These are phyloP conservation scores for Mycogone perniciosa DNA, from an alignment of 2,329 filamentous ascomycete genomes.

Conservation along the genomic window DNA sequence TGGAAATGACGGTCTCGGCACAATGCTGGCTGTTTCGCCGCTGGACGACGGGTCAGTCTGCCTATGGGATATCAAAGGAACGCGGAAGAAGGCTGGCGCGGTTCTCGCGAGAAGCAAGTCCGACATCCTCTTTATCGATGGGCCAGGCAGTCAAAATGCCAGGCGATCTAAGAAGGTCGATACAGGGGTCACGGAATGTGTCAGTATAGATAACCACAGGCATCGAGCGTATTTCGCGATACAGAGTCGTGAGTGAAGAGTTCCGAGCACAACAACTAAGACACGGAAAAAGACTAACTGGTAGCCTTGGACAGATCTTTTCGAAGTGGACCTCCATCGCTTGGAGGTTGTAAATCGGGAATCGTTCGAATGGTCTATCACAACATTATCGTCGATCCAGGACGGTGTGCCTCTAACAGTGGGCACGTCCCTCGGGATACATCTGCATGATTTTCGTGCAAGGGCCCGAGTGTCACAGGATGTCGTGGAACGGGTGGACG, in stretches of 20 bases:
- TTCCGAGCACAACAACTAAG: neutral
- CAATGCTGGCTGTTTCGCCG: constrained; percentile 61
- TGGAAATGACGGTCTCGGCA: constrained; percentile 39
- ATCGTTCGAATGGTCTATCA: constrained; percentile 75
- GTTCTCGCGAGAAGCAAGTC: constrained; percentile 60
- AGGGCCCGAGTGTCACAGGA: constrained; percentile 27
- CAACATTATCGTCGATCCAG: constrained; percentile 66
- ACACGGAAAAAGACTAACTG: constrained; percentile 1
- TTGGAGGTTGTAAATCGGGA: constrained; percentile 63
- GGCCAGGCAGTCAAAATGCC: constrained; percentile 38
- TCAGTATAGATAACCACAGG: constrained; percentile 65
- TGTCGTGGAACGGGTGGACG: constrained; percentile 31
- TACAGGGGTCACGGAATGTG: constrained; percentile 69
- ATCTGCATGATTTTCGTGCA: constrained; percentile 71
- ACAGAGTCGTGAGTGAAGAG: constrained; percentile 51
- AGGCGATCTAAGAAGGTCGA: constrained; percentile 59
- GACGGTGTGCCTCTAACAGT: constrained; percentile 69
- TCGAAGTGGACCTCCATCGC: constrained; percentile 75
- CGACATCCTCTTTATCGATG: constrained; percentile 59
- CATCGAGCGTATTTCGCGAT: constrained; percentile 74
- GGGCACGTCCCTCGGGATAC: constrained; percentile 73
- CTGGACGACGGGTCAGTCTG: constrained; percentile 84
- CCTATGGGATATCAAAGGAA: constrained; percentile 70
- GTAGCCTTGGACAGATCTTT: constrained; percentile 42
- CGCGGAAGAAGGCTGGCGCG: constrained; percentile 48